A percentile compares a stretch with the other conserved stretches of the same genome.
Conservation (phyloP, 2,329 filamentous ascomycete genomes). For the Cryphonectria nitschkei region DNA sequence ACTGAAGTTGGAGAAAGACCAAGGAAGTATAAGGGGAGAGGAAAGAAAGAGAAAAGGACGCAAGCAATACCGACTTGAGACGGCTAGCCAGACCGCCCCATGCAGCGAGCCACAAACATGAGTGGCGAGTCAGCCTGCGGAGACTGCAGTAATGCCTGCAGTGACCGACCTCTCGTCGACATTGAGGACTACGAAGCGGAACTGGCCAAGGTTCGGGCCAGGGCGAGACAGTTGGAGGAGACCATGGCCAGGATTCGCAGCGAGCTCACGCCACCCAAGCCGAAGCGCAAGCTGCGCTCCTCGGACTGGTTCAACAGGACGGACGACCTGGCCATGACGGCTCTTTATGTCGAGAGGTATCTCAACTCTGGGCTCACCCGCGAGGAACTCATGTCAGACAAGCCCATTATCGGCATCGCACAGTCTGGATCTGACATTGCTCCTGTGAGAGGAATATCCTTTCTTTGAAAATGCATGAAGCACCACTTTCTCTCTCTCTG, state of each 20-base stretch:
- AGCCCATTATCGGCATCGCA: conserved; percentile 56
- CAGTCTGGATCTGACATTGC: conserved; percentile 55
- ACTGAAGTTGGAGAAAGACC: not conserved
- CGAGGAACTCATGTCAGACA: conserved; percentile 52
- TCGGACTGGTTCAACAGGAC: conserved; percentile 49
- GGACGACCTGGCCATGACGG: conserved; percentile 37
- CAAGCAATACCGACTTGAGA: not conserved
- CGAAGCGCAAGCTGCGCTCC: conserved; percentile 40
- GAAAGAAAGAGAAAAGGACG: not conserved
- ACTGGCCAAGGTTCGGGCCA: conserved; percentile 31
- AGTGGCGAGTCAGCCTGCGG: conserved; percentile 21
- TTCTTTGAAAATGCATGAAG: not conserved
- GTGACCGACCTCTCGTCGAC: conserved; percentile 23
- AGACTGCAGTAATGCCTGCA: conserved; percentile 25
- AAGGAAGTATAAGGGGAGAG: not conserved
- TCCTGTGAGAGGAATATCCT: conserved; percentile 33
- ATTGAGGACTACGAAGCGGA: conserved; percentile 36
- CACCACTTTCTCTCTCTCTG: not conserved
- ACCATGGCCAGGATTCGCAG: conserved; percentile 26
- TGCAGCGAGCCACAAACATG: conserved; percentile 15
- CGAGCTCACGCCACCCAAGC: not conserved
- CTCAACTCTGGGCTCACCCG: conserved; percentile 54
- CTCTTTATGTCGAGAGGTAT: conserved; percentile 54
- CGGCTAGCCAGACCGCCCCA: not conserved
- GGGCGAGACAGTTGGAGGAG: conserved; percentile 33